A percentile compares a stretch with the other conserved stretches of the same genome.
phyloP scores from a whole-genome alignment of 176 grass and related monocot genomes.

The Aechmea fasciata region DNA sequence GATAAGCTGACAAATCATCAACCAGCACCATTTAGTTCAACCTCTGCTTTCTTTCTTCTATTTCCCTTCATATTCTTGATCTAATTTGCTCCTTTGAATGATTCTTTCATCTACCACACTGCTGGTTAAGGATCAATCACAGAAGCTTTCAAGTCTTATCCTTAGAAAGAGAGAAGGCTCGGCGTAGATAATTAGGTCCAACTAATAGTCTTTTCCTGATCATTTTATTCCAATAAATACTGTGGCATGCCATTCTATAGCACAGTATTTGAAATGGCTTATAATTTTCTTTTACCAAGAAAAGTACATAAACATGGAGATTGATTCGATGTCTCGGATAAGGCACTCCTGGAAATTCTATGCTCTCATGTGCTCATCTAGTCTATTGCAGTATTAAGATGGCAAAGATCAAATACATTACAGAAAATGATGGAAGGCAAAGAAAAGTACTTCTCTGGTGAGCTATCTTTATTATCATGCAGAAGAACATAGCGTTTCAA shows the following conservation, averaged over 20 bases:
- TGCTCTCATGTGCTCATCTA: constrained; percentile 4
- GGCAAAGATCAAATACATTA: neutral
- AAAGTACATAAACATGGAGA: neutral
- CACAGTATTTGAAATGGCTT: neutral
- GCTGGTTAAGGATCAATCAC: too few relatives aligned
- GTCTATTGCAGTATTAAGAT: constrained; percentile 11
- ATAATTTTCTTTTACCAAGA: neutral
- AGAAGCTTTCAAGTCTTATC: too few relatives aligned
- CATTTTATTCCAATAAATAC: neutral
- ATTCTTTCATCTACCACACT: too few relatives aligned
- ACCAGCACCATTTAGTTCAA: too few relatives aligned
- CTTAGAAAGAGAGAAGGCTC: neutral
- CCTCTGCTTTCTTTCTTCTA: too few relatives aligned
- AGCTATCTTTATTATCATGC: constrained; percentile 90
- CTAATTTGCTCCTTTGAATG: too few relatives aligned
- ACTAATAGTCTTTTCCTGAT: neutral
- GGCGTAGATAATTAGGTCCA: neutral
- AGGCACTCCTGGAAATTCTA: constrained; percentile 11
- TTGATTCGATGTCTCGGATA: neutral
- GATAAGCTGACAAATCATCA: too few relatives aligned
- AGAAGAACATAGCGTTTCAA: constrained; percentile 91
- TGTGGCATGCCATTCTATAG: neutral
- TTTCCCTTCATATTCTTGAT: too few relatives aligned
- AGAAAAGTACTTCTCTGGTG: constrained; percentile 74
- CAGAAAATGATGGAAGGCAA: constrained; percentile 9